These are phyloP conservation scores for Boeremia lycopersici DNA, from an alignment of 2,329 filamentous ascomycete genomes.

Conservation along the genomic window DNA sequence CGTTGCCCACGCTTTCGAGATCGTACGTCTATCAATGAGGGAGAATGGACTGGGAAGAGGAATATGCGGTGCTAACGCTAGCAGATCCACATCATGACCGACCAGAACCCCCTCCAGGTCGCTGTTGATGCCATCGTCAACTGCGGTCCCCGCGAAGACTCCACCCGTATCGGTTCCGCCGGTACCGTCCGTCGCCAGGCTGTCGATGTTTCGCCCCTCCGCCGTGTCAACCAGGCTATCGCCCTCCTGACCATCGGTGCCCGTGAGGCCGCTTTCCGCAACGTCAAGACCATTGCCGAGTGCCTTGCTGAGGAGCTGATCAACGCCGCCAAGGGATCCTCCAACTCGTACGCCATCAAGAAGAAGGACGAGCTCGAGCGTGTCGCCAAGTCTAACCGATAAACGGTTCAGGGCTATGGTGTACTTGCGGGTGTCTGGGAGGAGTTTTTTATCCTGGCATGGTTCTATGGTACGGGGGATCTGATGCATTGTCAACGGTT, in stretches of 20 bases:
- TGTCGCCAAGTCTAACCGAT: conserved; percentile 99
- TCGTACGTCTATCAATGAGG: conserved; percentile 68
- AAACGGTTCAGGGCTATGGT: conserved; percentile 59
- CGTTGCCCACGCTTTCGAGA: conserved; percentile 98
- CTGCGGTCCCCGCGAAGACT: conserved; percentile 99
- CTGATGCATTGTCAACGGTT: conserved; percentile 44
- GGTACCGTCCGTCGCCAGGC: conserved; percentile 99
- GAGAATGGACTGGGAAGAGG: background rate
- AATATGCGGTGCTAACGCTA: conserved; percentile 17
- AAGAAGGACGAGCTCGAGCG: conserved; percentile 99
- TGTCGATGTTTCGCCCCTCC: conserved; percentile 99
- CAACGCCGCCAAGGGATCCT: conserved; percentile 99
- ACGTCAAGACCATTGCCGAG: conserved; percentile 99
- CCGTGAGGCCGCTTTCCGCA: conserved; percentile 98
- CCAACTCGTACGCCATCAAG: conserved; percentile 99
- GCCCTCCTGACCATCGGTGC: conserved; percentile 98
- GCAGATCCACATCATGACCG: conserved; percentile 99
- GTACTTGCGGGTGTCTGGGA: conserved; percentile 38
- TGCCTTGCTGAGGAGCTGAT: conserved; percentile 99
- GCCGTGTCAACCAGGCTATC: conserved; percentile 99
- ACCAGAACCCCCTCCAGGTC: conserved; percentile 99
- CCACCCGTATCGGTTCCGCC: conserved; percentile 97
- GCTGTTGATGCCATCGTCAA: conserved; percentile 99
- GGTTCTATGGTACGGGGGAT: conserved; percentile 39
- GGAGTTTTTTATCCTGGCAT: conserved; percentile 46